These are phyloP conservation scores for Leucaena leucocephala DNA, from an alignment of 306 rosid species.

Conservation along the genomic window DNA sequence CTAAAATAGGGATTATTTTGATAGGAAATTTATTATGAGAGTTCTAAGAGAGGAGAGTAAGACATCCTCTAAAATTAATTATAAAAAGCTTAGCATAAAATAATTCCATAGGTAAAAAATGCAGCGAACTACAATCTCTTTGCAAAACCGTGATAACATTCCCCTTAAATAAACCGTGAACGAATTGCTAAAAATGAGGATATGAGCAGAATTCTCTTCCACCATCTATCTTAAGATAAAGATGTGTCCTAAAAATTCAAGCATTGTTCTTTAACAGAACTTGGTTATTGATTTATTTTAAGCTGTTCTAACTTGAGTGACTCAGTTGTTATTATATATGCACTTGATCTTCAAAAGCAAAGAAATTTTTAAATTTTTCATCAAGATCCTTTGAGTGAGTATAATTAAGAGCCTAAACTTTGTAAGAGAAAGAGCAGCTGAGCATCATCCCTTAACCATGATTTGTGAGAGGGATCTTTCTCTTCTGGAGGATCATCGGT, in stretches of 20 bases:
- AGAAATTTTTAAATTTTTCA: neutral
- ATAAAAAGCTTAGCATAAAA: neutral
- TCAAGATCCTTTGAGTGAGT: neutral
- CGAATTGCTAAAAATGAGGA: neutral
- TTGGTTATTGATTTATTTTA: too few species aligned
- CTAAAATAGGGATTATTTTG: neutral
- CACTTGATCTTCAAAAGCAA: neutral
- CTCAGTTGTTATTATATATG: neutral
- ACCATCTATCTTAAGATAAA: too few species aligned
- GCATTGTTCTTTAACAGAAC: neutral
- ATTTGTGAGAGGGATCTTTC: too few species aligned
- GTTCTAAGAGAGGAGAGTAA: neutral
- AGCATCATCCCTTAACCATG: too few species aligned
- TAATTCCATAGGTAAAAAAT: neutral
- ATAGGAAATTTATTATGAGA: neutral
- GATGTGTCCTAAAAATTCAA: too few species aligned
- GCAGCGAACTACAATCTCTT: neutral
- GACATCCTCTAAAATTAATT: neutral
- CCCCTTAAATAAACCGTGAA: neutral
- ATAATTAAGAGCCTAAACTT: neutral
- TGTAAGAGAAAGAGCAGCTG: too few species aligned
- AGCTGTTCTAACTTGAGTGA: neutral
- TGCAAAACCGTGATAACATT: neutral
- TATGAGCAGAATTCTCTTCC: neutral
- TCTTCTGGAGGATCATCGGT: too few species aligned